Base-by-base conservation (phyloP, 2,329 filamentous ascomycete genomes). In the Penicillium sp. region DNA sequence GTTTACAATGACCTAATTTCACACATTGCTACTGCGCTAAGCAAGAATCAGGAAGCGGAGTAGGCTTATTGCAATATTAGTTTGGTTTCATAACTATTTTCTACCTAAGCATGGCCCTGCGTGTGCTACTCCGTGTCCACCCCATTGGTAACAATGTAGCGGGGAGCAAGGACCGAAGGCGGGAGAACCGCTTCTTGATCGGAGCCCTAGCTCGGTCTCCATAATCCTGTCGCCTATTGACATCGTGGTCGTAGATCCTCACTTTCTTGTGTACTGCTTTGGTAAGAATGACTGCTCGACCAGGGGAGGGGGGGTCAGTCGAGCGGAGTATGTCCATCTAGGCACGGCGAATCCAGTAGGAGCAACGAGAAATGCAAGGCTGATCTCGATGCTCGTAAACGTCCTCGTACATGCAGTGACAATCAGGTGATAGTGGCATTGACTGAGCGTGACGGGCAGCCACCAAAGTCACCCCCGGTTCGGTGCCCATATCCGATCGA, bases 351-450 rank as follows among this genome's bases (percentile, higher is more conserved):
- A 42, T 19, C 38, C 38, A n/a, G 42, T 3, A 38, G 28, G 30
- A 49, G 13, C 35, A 56, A 42, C 24, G 28, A 47, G 7, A 19
- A 17, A 19, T 26, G 15, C 10, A 19, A 13, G 7, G 12, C 12
- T 26, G 24, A 30, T 33, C 24, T 28, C 35, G n/a, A 42, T 44
- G 30, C 45, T 19, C 35, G 35, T 9, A 33, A 38, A 28, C n/a
- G 35, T 30, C 37, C 40, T 62, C 30, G 50, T 57, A 65, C 56
- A 65, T 65, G 50, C 55, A 55, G 59, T 22, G 53, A 33, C 13
- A 55, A 54, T 68, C 62, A 65, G 62, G 54, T 64, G 62, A 66
- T 58, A 56, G 40, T 33, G 50, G 56, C 40, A 44, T 60, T 51
- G 42, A 45, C 24, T 30, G 51, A 55, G 37, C 55, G 57, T 63